phyloP scores from a whole-genome alignment of 2,329 filamentous ascomycete genomes.

The Calycina herbarum region DNA sequence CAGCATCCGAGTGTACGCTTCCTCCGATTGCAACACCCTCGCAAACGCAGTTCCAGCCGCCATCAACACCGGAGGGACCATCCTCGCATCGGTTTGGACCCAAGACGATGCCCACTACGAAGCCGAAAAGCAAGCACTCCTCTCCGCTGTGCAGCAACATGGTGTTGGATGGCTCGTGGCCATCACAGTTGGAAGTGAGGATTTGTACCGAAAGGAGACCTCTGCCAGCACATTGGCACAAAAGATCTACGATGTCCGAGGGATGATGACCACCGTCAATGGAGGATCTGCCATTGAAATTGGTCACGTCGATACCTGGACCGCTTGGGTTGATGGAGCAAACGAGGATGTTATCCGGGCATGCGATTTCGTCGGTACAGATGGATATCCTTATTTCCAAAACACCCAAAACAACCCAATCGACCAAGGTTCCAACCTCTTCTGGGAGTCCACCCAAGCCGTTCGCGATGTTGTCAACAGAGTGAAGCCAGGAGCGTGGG shows the following conservation, averaged over 20 bases:
- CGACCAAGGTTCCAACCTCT: slow-evolving; percentile 54
- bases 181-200: slow-evolving; percentile 66
- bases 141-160: slow-evolving; percentile 54
- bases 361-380: slow-evolving; percentile 64
- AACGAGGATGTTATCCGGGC: slow-evolving; percentile 62
- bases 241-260: slow-evolving; percentile 52
- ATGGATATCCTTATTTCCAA: slow-evolving; percentile 69
- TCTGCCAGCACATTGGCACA: slow-evolving; percentile 42
- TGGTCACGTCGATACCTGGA: slow-evolving; percentile 69
- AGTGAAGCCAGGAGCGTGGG: slow-evolving; percentile 52
- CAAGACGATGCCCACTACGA: slow-evolving; percentile 55
- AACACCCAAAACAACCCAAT: slow-evolving; percentile 55
- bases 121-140: slow-evolving; percentile 60
- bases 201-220: slow-evolving; percentile 59
- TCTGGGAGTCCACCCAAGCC: slow-evolving; percentile 43
- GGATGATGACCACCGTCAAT: slow-evolving; percentile 49
- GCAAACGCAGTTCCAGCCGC: slow-evolving; percentile 56
- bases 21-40: slow-evolving; percentile 52
- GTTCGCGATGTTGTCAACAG: slow-evolving; percentile 38
- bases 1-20: slow-evolving; percentile 62
- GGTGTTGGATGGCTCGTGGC: slow-evolving; percentile 62
- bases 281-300: slow-evolving; percentile 53
- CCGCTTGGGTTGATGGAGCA: slow-evolving; percentile 58
- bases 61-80: slow-evolving; percentile 56
- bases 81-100: slow-evolving; percentile 67